Percentiles rank a stretch among this genome's conserved stretches.
Conservation (phyloP, 768 basidiomycete genomes). For the Mycena pura region DNA sequence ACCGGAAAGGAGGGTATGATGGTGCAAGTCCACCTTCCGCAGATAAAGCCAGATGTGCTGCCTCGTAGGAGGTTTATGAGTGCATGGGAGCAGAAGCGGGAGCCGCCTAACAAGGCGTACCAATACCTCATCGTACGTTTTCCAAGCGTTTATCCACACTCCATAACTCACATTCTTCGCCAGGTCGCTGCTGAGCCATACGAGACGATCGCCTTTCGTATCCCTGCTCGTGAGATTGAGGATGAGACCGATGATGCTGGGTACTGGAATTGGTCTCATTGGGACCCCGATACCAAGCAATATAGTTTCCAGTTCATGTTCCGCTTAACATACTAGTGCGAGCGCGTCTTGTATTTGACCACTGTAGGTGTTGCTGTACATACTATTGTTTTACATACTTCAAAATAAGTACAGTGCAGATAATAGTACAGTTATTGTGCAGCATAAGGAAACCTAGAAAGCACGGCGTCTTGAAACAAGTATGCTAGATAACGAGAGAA, state of each 20-base stretch:
- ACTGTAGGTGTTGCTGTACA: conserved; percentile 30
- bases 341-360: conserved; percentile 12
- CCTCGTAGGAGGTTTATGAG: conserved; percentile 95
- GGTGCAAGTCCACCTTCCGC: conserved; percentile 95
- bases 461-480: conserved; percentile 6
- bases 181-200: conserved; percentile 99
- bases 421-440: conserved; percentile 12
- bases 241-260: conserved; percentile 90
- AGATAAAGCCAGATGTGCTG: conserved; percentile 85
- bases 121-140: conserved; percentile 93
- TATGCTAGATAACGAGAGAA: conserved; percentile 3
- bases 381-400: conserved; percentile 5
- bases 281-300: conserved; percentile 99
- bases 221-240: conserved; percentile 96
- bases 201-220: conserved; percentile 98
- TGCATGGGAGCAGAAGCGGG: conserved; percentile 95
- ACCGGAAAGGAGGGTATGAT: conserved; percentile 95
- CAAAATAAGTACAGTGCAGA: not conserved
- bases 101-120: conserved; percentile 94
- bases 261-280: conserved; percentile 97
- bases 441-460: not conserved
- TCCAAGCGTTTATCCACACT: not conserved
- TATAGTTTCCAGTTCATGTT: conserved; percentile 99
- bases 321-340: conserved; percentile 54
- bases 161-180: conserved; percentile 37